These are phyloP conservation scores for Colletotrichum graminicola DNA, from an alignment of 2,329 filamentous ascomycete genomes.

Conservation along the genomic window DNA sequence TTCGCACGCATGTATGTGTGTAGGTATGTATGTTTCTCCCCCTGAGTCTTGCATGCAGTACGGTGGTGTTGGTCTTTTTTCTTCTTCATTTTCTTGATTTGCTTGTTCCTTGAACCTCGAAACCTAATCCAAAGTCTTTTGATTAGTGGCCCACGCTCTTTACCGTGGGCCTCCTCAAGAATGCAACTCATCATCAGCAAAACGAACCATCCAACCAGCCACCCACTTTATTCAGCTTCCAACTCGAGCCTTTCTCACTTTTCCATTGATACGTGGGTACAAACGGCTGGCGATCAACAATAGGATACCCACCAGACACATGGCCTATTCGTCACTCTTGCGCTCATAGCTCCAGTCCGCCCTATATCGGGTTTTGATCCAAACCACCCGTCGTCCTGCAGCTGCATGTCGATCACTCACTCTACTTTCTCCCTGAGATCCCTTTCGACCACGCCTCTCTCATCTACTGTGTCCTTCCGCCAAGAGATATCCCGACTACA, in stretches of 20 bases:
- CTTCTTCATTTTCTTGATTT: not conserved
- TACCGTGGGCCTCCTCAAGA: not conserved
- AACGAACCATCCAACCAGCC: constrained; percentile 8
- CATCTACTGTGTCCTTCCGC: not conserved
- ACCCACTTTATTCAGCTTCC: not conserved
- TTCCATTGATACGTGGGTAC: not conserved
- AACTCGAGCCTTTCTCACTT: not conserved
- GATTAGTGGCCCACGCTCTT: not conserved
- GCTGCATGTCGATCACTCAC: constrained; percentile 29
- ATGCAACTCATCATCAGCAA: constrained; percentile 4
- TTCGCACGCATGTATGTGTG: not conserved
- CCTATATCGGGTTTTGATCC: not conserved
- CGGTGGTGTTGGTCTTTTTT: not conserved
- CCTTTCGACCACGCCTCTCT: constrained; percentile 13
- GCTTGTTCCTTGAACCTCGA: constrained; percentile 7
- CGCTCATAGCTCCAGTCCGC: not conserved
- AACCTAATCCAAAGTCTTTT: not conserved
- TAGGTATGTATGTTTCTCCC: not conserved
- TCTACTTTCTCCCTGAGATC: constrained; percentile 22
- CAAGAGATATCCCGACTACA: not conserved
- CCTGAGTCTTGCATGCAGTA: not conserved
- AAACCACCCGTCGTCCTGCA: constrained; percentile 29
- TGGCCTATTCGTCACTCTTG: constrained; percentile 1
- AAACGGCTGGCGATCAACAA: constrained; percentile 5
- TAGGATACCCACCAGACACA: not conserved